phyloP scores from a whole-genome alignment of 345 rosid species.

The Euclidium syriacum region DNA sequence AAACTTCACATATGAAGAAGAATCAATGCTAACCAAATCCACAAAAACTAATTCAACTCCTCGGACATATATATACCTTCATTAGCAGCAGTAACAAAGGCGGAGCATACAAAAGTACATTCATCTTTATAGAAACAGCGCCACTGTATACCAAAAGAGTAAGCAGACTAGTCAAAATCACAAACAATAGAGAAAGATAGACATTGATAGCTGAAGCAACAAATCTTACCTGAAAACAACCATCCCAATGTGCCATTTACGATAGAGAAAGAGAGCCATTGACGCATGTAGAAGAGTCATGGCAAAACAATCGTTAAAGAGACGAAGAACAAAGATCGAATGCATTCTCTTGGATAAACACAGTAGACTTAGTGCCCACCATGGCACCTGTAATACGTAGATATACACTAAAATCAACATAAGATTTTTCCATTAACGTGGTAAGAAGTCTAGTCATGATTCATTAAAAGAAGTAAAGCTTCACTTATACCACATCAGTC shows the following conservation, averaged over 20 bases:
- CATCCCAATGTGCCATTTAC: conserved; percentile 80
- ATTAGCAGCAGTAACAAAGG: conserved; percentile 70
- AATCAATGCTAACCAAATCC: conserved; percentile 5
- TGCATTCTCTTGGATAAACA: conserved; percentile 89
- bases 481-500: conserved; percentile 62
- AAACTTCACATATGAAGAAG: conserved; percentile 23
- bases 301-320: conserved; percentile 90
- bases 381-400: conserved; percentile 61
- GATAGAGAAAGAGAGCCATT: conserved; percentile 55
- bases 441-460: background rate
- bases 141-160: conserved; percentile 38
- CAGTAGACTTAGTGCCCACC: conserved; percentile 84
- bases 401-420: background rate
- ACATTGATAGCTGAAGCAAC: background rate
- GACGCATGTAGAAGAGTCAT: conserved; percentile 82
- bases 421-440: background rate
- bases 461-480: background rate
- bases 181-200: background rate
- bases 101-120: conserved; percentile 88
- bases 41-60: background rate
- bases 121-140: conserved; percentile 94
- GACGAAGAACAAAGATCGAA: conserved; percentile 90
- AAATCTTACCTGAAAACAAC: conserved; percentile 64
- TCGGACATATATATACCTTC: conserved; percentile 43
- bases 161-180: conserved; percentile 5